Conservation (phyloP, 2,329 filamentous ascomycete species). For the Aureobasidium melanogenum region DNA sequence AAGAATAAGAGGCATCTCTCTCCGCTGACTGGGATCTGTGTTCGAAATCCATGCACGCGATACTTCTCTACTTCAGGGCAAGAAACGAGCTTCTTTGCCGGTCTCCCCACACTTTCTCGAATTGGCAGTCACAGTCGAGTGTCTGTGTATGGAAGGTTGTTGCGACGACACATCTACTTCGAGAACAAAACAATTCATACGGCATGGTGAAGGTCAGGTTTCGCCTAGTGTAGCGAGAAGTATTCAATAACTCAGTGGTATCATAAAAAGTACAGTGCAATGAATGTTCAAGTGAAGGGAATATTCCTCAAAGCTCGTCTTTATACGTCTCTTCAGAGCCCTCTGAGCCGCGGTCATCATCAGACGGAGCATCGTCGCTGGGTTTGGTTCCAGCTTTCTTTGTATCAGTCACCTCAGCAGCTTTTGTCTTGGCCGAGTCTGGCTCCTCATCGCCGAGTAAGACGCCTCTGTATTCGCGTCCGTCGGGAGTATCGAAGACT, state of each 20-base stretch:
- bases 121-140: not conserved
- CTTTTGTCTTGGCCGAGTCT: slow-evolving; percentile 23
- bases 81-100: not conserved
- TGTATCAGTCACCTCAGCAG: slow-evolving; percentile 13
- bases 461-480: slow-evolving; percentile 60
- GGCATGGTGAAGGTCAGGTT: not conserved
- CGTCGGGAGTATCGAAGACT: slow-evolving; percentile 60
- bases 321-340: slow-evolving; percentile 13
- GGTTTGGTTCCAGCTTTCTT: slow-evolving; percentile 25
- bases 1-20: not conserved
- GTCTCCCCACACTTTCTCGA: not conserved
- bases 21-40: not conserved
- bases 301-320: slow-evolving; percentile 4
- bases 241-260: not conserved
- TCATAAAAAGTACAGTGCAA: not conserved
- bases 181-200: not conserved
- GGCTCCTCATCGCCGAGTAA: slow-evolving; percentile 53
- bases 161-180: not conserved
- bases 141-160: not conserved
- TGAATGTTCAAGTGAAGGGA: not conserved
- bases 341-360: not conserved
- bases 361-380: not conserved
- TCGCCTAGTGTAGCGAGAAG: not conserved
- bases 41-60: not conserved
- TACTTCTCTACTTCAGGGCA: slow-evolving; percentile 5